These are phyloP conservation scores for Metschnikowia amazonensis DNA, from an alignment of 805 yeast species.

Conservation along the genomic window DNA sequence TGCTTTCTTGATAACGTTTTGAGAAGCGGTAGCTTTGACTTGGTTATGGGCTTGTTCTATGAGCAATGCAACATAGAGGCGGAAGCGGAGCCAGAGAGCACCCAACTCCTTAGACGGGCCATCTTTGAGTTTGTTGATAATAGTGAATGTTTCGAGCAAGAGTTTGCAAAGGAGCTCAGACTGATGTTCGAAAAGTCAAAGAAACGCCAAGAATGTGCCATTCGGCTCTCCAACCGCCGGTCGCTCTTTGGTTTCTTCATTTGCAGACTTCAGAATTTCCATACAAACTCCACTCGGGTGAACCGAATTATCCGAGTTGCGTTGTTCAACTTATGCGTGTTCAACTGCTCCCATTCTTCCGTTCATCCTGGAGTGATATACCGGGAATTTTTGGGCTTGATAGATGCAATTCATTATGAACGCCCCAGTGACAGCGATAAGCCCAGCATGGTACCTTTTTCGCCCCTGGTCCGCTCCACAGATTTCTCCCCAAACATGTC, in stretches of 20 bases:
- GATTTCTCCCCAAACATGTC: neutral
- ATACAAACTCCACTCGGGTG: slow-evolving; percentile 9
- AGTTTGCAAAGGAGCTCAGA: slow-evolving; percentile 11
- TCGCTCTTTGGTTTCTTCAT: slow-evolving; percentile 12
- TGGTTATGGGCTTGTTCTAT: slow-evolving; percentile 12
- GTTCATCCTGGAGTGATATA: slow-evolving; percentile 5
- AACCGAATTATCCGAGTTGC: slow-evolving; percentile 10
- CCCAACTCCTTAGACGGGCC: slow-evolving; percentile 6
- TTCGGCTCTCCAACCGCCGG: slow-evolving; percentile 6
- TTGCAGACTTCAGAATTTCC: slow-evolving; percentile 5
- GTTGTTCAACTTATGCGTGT: slow-evolving; percentile 6
- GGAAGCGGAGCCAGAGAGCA: slow-evolving; percentile 1
- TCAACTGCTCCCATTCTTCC: slow-evolving; percentile 8
- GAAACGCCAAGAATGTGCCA: slow-evolving; percentile 3
- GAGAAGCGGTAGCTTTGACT: slow-evolving; percentile 9
- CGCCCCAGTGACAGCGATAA: neutral
- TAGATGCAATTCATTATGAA: slow-evolving; percentile 2
- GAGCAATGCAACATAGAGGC: slow-evolving; percentile 1
- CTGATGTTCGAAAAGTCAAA: slow-evolving; percentile 4
- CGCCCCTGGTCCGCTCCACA: neutral
- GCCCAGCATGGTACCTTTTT: neutral
- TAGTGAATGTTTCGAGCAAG: slow-evolving; percentile 7
- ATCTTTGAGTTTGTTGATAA: slow-evolving; percentile 6
- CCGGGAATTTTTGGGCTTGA: neutral
- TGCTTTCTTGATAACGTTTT: slow-evolving; percentile 10